Conservation (phyloP, 2,329 filamentous ascomycete species). For the Sclerotinia borealis region DNA sequence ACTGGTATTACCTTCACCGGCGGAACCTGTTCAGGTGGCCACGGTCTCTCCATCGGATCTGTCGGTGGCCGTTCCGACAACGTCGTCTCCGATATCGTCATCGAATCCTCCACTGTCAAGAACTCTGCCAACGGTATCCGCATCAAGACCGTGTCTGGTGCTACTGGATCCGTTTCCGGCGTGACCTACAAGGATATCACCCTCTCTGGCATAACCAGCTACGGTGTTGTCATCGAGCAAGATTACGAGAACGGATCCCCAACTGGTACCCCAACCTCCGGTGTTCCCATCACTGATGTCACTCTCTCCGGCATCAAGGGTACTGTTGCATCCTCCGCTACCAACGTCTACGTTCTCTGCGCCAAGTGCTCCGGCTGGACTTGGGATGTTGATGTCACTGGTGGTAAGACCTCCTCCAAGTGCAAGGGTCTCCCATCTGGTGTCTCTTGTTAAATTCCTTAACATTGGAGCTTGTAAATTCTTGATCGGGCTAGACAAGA, state of each 20-base stretch:
- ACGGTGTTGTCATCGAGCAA: slow-evolving; percentile 50
- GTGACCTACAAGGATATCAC: slow-evolving; percentile 49
- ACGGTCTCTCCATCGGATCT: slow-evolving; percentile 52
- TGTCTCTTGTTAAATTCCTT: slow-evolving; percentile 22
- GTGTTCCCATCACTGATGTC: slow-evolving; percentile 49
- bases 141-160: slow-evolving; percentile 35
- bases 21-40: slow-evolving; percentile 29
- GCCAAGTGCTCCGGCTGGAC: slow-evolving; percentile 47
- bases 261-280: slow-evolving; percentile 23
- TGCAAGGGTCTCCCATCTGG: slow-evolving; percentile 36
- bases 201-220: slow-evolving; percentile 40
- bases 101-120: slow-evolving; percentile 42
- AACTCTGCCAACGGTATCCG: slow-evolving; percentile 47
- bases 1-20: slow-evolving; percentile 31
- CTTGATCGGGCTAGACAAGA: background rate
- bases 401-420: slow-evolving; percentile 40
- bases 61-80: slow-evolving; percentile 53
- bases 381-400: slow-evolving; percentile 46
- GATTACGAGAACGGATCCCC: slow-evolving; percentile 38
- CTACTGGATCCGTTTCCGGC: slow-evolving; percentile 38
- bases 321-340: slow-evolving; percentile 34
- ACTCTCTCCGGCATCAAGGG: slow-evolving; percentile 41
- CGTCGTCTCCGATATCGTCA: slow-evolving; percentile 45
- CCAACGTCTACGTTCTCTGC: slow-evolving; percentile 48
- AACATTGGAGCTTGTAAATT: background rate